A percentile compares a stretch with the other conserved stretches of the same genome.
phyloP scores from a whole-genome alignment of 2,329 filamentous ascomycete genomes.

The Arthrobotrys pseudoclavata region DNA sequence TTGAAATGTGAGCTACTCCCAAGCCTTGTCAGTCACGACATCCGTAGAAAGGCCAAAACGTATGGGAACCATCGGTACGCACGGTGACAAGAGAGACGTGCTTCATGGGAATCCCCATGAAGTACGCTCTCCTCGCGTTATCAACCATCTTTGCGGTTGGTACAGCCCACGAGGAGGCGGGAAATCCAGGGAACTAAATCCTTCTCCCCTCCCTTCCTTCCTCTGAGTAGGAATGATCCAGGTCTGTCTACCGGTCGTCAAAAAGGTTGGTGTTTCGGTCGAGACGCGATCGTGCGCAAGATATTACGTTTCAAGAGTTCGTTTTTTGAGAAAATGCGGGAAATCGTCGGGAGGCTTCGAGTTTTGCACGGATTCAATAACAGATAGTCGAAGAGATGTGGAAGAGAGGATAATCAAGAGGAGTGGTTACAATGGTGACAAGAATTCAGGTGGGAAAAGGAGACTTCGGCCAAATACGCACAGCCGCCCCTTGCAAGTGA shows the following conservation, averaged over 20 bases:
- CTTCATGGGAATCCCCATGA: slow-evolving; percentile 77
- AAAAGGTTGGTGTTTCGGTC: slow-evolving; percentile 19
- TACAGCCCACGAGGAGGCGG: slow-evolving; percentile 36
- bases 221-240: slow-evolving; percentile 10
- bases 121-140: slow-evolving; percentile 64
- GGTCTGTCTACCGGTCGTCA: slow-evolving; percentile 13
- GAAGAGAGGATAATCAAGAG: not conserved
- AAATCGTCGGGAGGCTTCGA: slow-evolving; percentile 3
- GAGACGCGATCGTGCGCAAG: slow-evolving; percentile 10
- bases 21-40: slow-evolving; percentile 59
- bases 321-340: slow-evolving; percentile 1
- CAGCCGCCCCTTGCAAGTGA: slow-evolving; percentile 52
- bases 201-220: slow-evolving; percentile 28
- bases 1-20: slow-evolving; percentile 78
- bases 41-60: slow-evolving; percentile 41
- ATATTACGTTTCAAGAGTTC: not conserved
- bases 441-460: slow-evolving; percentile 33
- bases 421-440: slow-evolving; percentile 20
- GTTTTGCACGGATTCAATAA: slow-evolving; percentile 18
- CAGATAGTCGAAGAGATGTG: slow-evolving; percentile 3
- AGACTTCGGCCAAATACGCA: slow-evolving; percentile 55
- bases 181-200: slow-evolving; percentile 30
- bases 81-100: slow-evolving; percentile 77
- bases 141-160: slow-evolving; percentile 61
- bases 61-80: slow-evolving; percentile 64